These are phyloP conservation scores for Amylostereum areolatum DNA, from an alignment of 1,284 basidiomycete species.

Conservation along the genomic window DNA sequence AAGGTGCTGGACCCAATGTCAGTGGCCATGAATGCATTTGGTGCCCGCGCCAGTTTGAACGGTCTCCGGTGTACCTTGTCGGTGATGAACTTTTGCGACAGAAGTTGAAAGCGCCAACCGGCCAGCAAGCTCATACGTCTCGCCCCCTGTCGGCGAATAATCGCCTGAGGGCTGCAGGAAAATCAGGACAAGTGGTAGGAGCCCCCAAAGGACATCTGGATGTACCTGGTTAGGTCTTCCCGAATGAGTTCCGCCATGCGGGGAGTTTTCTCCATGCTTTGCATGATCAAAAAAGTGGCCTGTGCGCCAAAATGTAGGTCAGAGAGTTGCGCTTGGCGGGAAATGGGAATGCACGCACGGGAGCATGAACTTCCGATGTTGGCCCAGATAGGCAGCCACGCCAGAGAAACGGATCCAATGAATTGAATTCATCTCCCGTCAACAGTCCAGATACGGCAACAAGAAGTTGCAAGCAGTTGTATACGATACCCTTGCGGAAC, in stretches of 20 bases:
- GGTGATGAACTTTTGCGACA: constrained; percentile 50
- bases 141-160: constrained; percentile 42
- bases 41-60: constrained; percentile 60
- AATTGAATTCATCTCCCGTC: constrained; percentile 37
- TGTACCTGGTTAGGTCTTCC: constrained; percentile 50
- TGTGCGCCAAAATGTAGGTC: constrained; percentile 19
- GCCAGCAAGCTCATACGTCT: constrained; percentile 46
- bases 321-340: too few relatives aligned
- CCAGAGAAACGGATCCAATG: constrained; percentile 53
- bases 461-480: constrained; percentile 48
- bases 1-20: constrained; percentile 60
- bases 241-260: constrained; percentile 41
- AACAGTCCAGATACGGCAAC: constrained; percentile 55
- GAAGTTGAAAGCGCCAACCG: constrained; percentile 62
- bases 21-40: constrained; percentile 61
- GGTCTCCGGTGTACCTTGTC: constrained; percentile 55
- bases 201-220: constrained; percentile 6
- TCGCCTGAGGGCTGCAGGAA: constrained; percentile 35
- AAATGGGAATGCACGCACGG: constrained; percentile 34
- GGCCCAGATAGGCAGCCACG: constrained; percentile 36
- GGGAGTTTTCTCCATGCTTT: constrained; percentile 55
- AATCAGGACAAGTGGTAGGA: not conserved
- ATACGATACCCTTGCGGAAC: constrained; percentile 37
- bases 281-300: constrained; percentile 67
- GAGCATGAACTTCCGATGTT: constrained; percentile 38